phyloP scores from a whole-genome alignment of 768 basidiomycete genomes.

The Tricholoma sp. region DNA sequence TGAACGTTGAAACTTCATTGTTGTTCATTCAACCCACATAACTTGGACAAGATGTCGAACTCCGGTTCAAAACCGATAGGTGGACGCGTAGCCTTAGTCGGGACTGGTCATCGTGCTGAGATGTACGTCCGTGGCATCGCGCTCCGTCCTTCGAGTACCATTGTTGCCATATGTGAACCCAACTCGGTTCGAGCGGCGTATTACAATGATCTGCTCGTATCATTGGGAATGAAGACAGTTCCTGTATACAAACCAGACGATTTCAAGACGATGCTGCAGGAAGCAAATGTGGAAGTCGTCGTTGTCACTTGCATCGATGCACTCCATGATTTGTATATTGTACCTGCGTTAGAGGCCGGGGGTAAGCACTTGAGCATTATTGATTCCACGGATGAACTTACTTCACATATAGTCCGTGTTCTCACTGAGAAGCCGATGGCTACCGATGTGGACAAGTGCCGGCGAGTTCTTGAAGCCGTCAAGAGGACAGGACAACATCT shows the following conservation, averaged over 20 bases:
- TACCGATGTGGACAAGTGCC: constrained; percentile 42
- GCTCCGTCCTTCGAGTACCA: constrained; percentile 31
- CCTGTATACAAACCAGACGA: constrained; percentile 36
- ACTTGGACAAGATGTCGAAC: neutral
- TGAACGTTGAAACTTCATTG: neutral
- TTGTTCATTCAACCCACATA: neutral
- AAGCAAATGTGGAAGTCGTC: constrained; percentile 27
- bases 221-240: constrained; percentile 30
- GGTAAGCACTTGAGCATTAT: too few species aligned
- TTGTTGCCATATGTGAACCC: constrained; percentile 45
- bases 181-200: constrained; percentile 40
- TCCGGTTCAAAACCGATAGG: constrained; percentile 17
- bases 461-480: constrained; percentile 39
- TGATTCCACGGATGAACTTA: too few species aligned
- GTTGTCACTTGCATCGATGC: constrained; percentile 48
- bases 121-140: constrained; percentile 45
- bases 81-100: constrained; percentile 36
- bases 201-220: constrained; percentile 37
- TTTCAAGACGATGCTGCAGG: constrained; percentile 40
- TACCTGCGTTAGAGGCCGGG: too few species aligned
- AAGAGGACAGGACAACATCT: constrained; percentile 15
- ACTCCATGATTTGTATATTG: constrained; percentile 15
- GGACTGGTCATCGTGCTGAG: constrained; percentile 36
- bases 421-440: constrained; percentile 55
- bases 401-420: constrained; percentile 27